Percentiles rank a stretch among this genome's conserved stretches.
phyloP scores from a whole-genome alignment of 305 asterid species.

The Ilex paraguariensis region DNA sequence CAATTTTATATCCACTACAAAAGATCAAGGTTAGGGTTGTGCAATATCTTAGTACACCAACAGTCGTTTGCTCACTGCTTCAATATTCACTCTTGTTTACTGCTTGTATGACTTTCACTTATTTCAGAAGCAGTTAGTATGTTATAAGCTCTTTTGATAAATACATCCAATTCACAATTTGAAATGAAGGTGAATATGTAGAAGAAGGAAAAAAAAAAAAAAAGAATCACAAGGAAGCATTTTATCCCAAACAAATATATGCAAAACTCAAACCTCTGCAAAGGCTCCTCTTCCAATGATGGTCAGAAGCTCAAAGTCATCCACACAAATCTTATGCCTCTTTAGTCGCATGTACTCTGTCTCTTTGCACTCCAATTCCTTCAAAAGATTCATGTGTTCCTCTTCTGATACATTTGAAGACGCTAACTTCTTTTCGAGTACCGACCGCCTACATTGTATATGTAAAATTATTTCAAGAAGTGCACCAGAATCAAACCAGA shows the following conservation, averaged over 20 bases:
- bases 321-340: conserved; percentile 68
- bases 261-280: conserved; percentile 61
- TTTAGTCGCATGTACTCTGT: conserved; percentile 71
- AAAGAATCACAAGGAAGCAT: not conserved
- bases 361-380: conserved; percentile 69
- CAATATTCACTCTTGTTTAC: too few relatives aligned
- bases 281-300: conserved; percentile 87
- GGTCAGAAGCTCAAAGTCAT: conserved; percentile 66
- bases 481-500: not conserved
- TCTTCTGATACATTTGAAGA: conserved; percentile 52
- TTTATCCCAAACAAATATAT: not conserved
- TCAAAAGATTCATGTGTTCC: conserved; percentile 53
- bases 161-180: not conserved
- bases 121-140: too few relatives aligned
- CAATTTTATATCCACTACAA: too few relatives aligned
- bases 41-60: too few relatives aligned
- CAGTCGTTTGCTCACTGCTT: too few relatives aligned
- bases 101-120: too few relatives aligned
- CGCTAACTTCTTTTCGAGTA: conserved; percentile 52
- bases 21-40: too few relatives aligned
- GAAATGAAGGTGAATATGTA: not conserved
- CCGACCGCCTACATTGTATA: conserved; percentile 50
- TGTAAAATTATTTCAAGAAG: not conserved
- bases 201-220: not conserved
- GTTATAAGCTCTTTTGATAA: too few relatives aligned